Conservation (phyloP, 176 grass and related monocot species). For the Aegilops tauschii region DNA sequence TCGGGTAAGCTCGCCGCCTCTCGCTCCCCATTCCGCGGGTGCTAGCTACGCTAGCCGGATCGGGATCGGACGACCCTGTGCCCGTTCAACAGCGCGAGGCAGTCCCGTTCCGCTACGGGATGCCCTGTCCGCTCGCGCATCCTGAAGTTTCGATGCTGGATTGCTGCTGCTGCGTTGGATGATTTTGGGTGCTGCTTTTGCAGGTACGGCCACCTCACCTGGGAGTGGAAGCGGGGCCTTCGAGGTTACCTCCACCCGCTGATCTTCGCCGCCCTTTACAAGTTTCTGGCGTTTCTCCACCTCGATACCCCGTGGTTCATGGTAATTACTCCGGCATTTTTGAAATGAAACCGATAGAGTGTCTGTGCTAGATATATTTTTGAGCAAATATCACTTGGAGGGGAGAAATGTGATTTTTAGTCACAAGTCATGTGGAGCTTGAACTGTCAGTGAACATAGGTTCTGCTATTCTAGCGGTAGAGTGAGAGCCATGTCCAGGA, state of each 20-base stretch:
- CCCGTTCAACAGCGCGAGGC: not conserved
- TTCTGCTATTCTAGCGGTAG: not conserved
- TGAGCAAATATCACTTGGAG: not conserved
- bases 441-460: not conserved
- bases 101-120: not conserved
- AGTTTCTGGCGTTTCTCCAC: constrained; percentile 62
- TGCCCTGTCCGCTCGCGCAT: not conserved
- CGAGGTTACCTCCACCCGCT: constrained; percentile 83
- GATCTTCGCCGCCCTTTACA: constrained; percentile 71
- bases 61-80: not conserved
- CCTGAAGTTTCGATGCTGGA: not conserved
- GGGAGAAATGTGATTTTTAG: not conserved
- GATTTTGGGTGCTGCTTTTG: not conserved
- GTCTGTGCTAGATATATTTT: not conserved
- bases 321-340: constrained; percentile 41
- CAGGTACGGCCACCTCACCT: constrained; percentile 91
- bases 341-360: not conserved
- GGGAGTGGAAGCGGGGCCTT: constrained; percentile 89
- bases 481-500: no score
- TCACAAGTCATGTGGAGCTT: not conserved
- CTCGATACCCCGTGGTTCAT: constrained; percentile 73
- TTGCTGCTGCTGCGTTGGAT: not conserved
- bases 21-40: not conserved
- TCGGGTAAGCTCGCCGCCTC: constrained; percentile 45
- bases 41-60: not conserved